Conservation (phyloP, 345 rosid species). For the Aethionema arabicum region DNA sequence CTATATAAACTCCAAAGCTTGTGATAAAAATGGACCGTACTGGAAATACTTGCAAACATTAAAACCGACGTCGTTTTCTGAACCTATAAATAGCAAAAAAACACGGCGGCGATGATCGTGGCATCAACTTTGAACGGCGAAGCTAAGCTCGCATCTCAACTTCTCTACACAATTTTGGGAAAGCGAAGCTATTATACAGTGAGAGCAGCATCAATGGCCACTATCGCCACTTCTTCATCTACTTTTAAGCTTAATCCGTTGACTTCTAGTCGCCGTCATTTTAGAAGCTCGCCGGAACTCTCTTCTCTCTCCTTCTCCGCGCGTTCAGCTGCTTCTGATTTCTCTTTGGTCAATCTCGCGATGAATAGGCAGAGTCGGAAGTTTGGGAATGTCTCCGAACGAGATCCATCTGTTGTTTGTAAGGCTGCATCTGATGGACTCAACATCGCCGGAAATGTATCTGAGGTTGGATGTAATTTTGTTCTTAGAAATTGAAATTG, state of each 20-base stretch:
- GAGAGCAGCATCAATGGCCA: constrained; percentile 20
- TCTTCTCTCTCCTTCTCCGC: constrained; percentile 33
- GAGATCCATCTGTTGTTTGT: constrained; percentile 52
- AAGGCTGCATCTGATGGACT: constrained; percentile 70
- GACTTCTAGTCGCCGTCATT: constrained; percentile 42
- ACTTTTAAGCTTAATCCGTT: constrained; percentile 40
- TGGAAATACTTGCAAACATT: not conserved
- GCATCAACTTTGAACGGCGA: constrained; percentile 25
- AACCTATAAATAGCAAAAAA: not conserved
- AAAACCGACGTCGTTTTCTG: constrained; percentile 19
- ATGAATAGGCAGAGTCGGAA: constrained; percentile 33
- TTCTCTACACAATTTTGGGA: constrained; percentile 18
- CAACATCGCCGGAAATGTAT: constrained; percentile 82
- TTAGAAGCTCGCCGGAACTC: constrained; percentile 29
- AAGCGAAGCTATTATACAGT: constrained; percentile 10
- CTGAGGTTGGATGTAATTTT: constrained; percentile 51
- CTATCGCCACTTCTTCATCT: constrained; percentile 42
- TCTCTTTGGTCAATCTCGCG: constrained; percentile 9
- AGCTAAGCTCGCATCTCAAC: constrained; percentile 28
- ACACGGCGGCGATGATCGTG: constrained; percentile 31
- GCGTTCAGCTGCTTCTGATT: constrained; percentile 9
- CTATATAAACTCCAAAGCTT: constrained; percentile 17
- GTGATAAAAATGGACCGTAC: constrained; percentile 23
- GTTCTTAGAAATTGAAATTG: not conserved
- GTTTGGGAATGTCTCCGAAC: constrained; percentile 24